phyloP scores from a whole-genome alignment of 495 filamentous ascomycete species.

The Xylaria cubensis region DNA sequence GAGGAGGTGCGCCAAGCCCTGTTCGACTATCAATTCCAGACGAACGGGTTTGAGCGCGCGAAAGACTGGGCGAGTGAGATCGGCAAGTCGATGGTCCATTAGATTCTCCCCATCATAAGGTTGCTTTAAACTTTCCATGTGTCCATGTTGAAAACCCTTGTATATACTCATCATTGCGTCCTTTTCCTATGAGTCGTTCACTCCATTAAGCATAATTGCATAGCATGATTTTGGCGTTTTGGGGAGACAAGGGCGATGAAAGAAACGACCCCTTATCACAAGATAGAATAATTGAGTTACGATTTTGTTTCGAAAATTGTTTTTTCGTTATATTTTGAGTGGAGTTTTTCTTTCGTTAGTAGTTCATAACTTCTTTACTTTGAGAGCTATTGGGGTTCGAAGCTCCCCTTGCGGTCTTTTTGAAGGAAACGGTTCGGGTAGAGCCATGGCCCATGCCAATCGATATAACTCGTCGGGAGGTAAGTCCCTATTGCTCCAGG shows the following conservation, averaged over 20 bases:
- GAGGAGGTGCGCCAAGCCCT: constrained; percentile 92
- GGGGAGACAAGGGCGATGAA: neutral
- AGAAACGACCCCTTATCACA: neutral
- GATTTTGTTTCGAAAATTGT: neutral
- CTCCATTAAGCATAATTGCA: neutral
- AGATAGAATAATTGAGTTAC: constrained; percentile 19
- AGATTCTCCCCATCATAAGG: constrained; percentile 11
- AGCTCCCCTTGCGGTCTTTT: constrained; percentile 2
- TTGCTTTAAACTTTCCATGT: neutral
- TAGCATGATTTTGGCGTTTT: constrained; percentile 21
- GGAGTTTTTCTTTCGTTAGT: neutral
- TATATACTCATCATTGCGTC: constrained; percentile 4
- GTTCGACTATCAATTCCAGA: constrained; percentile 80
- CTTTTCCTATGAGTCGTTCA: neutral
- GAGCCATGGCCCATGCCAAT: constrained; percentile 17
- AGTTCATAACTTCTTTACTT: constrained; percentile 1
- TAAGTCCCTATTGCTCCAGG: constrained; percentile 5
- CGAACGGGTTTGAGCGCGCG: constrained; percentile 91
- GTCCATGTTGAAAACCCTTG: neutral
- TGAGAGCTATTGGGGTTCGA: neutral
- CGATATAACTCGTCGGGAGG: neutral
- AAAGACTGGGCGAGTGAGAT: constrained; percentile 90
- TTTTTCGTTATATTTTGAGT: constrained; percentile 4
- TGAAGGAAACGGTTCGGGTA: constrained; percentile 13
- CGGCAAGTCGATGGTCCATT: constrained; percentile 69